Conservation (phyloP, 306 rosid genomes). For the Geum urbanum region DNA sequence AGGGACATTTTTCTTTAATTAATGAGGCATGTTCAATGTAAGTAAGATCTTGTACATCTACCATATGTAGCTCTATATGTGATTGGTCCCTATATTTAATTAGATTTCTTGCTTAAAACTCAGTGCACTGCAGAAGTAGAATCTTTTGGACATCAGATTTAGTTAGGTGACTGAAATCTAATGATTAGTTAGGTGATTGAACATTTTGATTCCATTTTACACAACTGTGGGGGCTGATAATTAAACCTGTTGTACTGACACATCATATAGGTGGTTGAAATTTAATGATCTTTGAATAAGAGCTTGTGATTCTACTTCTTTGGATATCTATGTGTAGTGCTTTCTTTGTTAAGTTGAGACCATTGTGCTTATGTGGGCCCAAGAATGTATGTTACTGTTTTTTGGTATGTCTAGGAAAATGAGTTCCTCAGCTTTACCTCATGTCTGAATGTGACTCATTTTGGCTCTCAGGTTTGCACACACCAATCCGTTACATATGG, state of each 20-base stretch:
- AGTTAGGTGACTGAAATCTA: not conserved
- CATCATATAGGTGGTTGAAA: not conserved
- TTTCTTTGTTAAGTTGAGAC: not conserved
- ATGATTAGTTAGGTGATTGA: not conserved
- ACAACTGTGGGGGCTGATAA: not conserved
- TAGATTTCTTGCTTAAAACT: not conserved
- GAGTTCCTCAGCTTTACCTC: conserved; percentile 12
- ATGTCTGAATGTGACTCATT: conserved; percentile 22
- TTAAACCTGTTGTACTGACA: not conserved
- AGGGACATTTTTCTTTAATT: conserved; percentile 76
- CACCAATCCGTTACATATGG: conserved; percentile 93
- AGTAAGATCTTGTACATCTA: conserved; percentile 48
- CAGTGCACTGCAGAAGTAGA: not conserved
- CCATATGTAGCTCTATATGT: conserved; percentile 15
- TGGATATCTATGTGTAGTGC: not conserved
- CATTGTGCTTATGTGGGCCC: not conserved
- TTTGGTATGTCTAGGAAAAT: conserved; percentile 1
- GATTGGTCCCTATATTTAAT: not conserved
- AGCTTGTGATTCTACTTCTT: not conserved
- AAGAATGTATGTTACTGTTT: not conserved
- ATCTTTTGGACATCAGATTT: not conserved
- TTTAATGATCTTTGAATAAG: not conserved
- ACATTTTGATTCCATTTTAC: not conserved
- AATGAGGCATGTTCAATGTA: conserved; percentile 96
- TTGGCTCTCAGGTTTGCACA: conserved; percentile 80